A percentile compares a stretch with the other conserved stretches of the same genome.
phyloP scores from a whole-genome alignment of 2,329 filamentous ascomycete species.

The Botrytis squamosa region DNA sequence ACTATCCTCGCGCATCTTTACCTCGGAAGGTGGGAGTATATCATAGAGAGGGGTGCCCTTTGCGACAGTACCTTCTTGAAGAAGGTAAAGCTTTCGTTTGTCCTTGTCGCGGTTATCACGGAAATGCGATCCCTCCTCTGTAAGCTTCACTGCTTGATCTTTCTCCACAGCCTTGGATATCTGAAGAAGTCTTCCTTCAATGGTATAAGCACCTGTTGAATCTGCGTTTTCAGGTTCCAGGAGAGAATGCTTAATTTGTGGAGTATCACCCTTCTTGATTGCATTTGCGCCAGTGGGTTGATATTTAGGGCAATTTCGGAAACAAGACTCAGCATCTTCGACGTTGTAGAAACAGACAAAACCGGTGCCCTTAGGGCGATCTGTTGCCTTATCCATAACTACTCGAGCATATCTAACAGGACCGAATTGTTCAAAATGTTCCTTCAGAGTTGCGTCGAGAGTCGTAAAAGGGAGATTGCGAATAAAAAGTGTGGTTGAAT shows the following conservation, averaged over 20 bases:
- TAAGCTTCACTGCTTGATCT: conserved; percentile 72
- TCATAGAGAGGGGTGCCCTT: conserved; percentile 75
- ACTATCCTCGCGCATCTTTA: conserved; percentile 86
- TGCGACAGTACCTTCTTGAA: conserved; percentile 81
- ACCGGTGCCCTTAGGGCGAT: conserved; percentile 84
- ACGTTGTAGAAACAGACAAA: conserved; percentile 89
- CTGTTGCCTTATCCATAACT: conserved; percentile 82
- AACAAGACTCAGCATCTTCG: conserved; percentile 72
- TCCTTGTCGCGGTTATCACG: conserved; percentile 74
- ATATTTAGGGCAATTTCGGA: conserved; percentile 69
- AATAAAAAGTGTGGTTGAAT: conserved; percentile 80
- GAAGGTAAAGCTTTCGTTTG: conserved; percentile 83
- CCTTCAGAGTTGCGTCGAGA: conserved; percentile 76
- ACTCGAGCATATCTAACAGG: conserved; percentile 86
- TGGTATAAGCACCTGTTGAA: conserved; percentile 78
- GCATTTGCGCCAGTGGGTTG: conserved; percentile 44
- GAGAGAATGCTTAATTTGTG: conserved; percentile 71
- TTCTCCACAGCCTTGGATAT: conserved; percentile 83
- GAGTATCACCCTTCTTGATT: conserved; percentile 37
- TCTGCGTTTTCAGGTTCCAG: conserved; percentile 85
- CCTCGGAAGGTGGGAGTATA: conserved; percentile 72
- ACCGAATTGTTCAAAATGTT: conserved; percentile 87
- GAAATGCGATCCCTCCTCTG: conserved; percentile 62
- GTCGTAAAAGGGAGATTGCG: conserved; percentile 91
- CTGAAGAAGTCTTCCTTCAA: conserved; percentile 85